phyloP scores from a whole-genome alignment of 306 rosid species.

The cucumber (Cucumis sativus) region DNA sequence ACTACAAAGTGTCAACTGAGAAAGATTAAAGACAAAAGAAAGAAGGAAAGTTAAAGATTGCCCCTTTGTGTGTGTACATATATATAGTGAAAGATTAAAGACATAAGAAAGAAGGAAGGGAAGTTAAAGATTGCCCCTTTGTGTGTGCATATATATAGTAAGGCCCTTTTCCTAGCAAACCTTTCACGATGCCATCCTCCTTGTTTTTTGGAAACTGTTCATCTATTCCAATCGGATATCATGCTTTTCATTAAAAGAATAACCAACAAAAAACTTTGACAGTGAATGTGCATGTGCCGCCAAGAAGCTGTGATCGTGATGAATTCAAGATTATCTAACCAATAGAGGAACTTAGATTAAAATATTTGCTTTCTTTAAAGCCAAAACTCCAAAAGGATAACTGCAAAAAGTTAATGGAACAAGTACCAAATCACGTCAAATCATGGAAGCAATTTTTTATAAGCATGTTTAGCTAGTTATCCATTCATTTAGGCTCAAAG shows the following conservation, averaged over 20 bases:
- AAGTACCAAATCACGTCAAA: neutral
- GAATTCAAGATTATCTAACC: neutral
- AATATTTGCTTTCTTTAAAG: neutral
- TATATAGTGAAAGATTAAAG: neutral
- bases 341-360: neutral
- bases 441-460: neutral
- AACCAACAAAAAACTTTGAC: neutral
- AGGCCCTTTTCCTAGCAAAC: slow-evolving; percentile 69
- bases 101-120: neutral
- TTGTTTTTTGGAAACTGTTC: slow-evolving; percentile 20
- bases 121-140: neutral
- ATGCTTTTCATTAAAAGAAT: slow-evolving; percentile 7
- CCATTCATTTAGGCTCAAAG: neutral
- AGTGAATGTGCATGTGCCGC: neutral
- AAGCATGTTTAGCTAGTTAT: neutral
- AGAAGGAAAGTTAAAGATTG: neutral
- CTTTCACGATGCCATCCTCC: slow-evolving; percentile 58
- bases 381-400: neutral
- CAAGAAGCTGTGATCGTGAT: neutral
- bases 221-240: slow-evolving; percentile 36
- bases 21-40: neutral
- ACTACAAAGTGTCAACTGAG: neutral
- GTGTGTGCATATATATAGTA: too few species aligned
- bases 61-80: neutral
- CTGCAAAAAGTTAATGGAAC: neutral